Conservation (phyloP, 352 stramenopile species). For the Elongisporangium undulatum region DNA sequence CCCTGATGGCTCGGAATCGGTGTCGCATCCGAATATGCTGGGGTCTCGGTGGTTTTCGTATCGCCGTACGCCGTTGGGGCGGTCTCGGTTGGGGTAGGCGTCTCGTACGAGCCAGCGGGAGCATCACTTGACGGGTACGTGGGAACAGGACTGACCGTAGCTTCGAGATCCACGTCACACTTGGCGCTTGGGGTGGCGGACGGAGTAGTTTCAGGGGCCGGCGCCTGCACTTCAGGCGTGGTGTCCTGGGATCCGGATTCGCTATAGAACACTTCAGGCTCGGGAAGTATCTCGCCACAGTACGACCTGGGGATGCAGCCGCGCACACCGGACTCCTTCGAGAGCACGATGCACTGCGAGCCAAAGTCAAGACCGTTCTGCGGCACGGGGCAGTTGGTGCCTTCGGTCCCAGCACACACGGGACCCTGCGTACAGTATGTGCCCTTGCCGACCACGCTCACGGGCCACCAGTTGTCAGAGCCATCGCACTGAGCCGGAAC, state of each 20-base stretch:
- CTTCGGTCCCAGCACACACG: conserved; percentile 10
- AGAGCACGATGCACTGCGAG: conserved; percentile 16
- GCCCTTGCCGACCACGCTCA: conserved; percentile 21
- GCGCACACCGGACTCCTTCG: conserved; percentile 7
- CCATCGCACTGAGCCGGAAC: conserved; percentile 20
- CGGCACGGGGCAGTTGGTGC: conserved; percentile 18
- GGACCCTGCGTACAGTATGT: conserved; percentile 30
- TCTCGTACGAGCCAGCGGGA: neutral
- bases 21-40: too few species aligned
- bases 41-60: neutral
- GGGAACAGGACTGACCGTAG: neutral
- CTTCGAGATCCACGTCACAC: neutral
- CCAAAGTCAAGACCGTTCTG: conserved; percentile 19
- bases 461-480: conserved; percentile 21
- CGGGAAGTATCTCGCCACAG: conserved; percentile 3
- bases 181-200: neutral
- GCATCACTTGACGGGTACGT: neutral
- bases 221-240: neutral
- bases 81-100: neutral
- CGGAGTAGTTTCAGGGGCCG: neutral
- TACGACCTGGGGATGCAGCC: conserved; percentile 24
- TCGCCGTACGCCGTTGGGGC: neutral
- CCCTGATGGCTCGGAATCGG: too few species aligned
- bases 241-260: neutral
- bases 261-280: neutral